Evolutionary conservation across 1,284 basidiomycete species (phyloP), one percentile per base, ranked within the genome.

Genomic region (Grifola frondosa): DNA sequence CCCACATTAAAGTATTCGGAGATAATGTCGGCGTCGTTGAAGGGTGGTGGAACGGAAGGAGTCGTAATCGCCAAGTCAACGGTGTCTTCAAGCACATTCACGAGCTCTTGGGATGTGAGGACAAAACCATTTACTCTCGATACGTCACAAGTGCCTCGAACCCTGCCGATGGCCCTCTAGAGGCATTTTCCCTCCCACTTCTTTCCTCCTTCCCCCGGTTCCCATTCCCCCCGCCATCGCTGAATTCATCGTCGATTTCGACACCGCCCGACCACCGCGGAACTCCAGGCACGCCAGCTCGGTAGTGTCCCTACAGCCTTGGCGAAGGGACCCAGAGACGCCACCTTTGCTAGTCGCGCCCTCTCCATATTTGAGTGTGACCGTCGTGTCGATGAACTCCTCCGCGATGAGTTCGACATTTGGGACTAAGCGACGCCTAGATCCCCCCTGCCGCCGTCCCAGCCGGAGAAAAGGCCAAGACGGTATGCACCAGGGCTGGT

Each of bases 151-250:
- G 57, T 25, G 48, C 45, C 0, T 2, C n/a, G 9, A 75, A 75
- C 53, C 71, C 70, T 7, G 68, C 73, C 1, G 68, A 76, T 30
- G 33, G 8, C 1, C 69, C 0, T 77, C 69, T 0, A 21, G 65
- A 10, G 68, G 73, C 0, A 37, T 59, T 6, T 70, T 63, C 38
- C 54, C 54, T 2, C 31, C 58, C 1, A 1, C 12, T 0, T 6
- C 29, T 25, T 53, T 58, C 40, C 61, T 73, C 38, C 65, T 71
- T 6, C 67, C 67, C 1, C 42, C 58, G 10, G 43, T 69, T 30
- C 23, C 35, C 3, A 60, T 73, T 36, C 65, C 66, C 0, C 6
- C 16, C 0, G 36, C 37, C 5, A 36, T 68, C 45, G 1, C n/a
- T 1, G 42, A 6, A 0, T 62, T 66, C 58, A 33, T 74, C 50